Evolutionary conservation across 2,329 filamentous ascomycete species (phyloP).

Genomic region (Hymenoscyphus linearis): DNA sequence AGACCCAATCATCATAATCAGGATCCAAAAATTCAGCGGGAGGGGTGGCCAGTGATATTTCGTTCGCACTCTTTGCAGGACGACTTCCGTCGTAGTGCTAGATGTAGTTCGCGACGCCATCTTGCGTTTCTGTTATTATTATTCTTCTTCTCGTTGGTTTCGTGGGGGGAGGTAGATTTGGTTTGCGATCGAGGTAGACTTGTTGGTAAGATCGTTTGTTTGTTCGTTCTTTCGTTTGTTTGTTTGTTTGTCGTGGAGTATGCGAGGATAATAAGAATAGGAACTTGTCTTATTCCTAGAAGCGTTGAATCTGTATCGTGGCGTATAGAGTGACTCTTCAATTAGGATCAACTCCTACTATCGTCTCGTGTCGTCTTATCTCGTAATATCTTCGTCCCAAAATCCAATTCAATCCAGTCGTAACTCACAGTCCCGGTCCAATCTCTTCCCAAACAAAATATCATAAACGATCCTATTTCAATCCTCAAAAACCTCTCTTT

Average conservation of each 20-base stretch:
- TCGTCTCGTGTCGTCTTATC: not conserved
- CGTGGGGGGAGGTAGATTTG: too few relatives aligned
- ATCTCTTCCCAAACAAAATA: not conserved
- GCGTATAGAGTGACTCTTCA: too few relatives aligned
- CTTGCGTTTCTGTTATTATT: slow-evolving; percentile 7
- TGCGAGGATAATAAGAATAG: not conserved
- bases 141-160: not conserved
- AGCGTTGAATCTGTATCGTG: too few relatives aligned
- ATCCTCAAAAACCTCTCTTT: not conserved
- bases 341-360: not conserved
- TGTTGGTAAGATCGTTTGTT: too few relatives aligned
- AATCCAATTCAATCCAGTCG: not conserved
- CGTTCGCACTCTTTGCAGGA: slow-evolving; percentile 26
- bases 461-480: too few relatives aligned
- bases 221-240: too few relatives aligned
- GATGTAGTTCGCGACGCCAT: slow-evolving; percentile 25
- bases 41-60: slow-evolving; percentile 64
- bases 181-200: too few relatives aligned
- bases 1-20: slow-evolving; percentile 58
- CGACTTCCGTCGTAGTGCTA: slow-evolving; percentile 24
- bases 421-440: too few relatives aligned
- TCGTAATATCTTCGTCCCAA: not conserved
- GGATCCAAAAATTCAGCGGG: slow-evolving; percentile 62
- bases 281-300: too few relatives aligned
- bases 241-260: not conserved